Evolutionary conservation across 257 asterid species (phyloP), one percentile per base, ranked within the genome.

Genomic region (Fraxinus cuspidata): DNA sequence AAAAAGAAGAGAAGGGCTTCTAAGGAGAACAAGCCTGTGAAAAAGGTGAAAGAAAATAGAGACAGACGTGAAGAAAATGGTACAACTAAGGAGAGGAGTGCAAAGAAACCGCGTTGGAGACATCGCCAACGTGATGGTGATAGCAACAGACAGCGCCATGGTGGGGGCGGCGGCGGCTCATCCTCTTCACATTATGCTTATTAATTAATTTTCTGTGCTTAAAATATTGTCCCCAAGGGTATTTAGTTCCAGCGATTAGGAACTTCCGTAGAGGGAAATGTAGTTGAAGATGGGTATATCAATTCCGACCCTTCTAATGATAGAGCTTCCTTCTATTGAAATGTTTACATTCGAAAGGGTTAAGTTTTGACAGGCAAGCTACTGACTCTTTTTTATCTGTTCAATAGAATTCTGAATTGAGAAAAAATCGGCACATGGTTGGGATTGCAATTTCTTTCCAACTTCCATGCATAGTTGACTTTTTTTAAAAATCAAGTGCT

Each of bases 1-100:
- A 87, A 87, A 72, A 88, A 88, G 86, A 92, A 88, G 81, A 87
- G 96, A 84, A 90, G 84, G 81, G 51, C 74, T 34, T 71, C 87
- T 0, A 86, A 81, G 77, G 89, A 85, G 75, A 87, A 79, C 47
- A 85, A 71, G 75, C 32, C 79, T 3, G 70, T 49, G 7, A 90
- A 86, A 85, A 87, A 88, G 82, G 82, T 25, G 51, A 87, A 83
- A 79, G 83, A 70, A 12, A 71, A 65, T 18, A 78, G 6, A 15
- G 86, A 81, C 16, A 66, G 56, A 38, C 71, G 71, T 72, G 87
- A 42, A 71, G 73, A 71, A 49, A 80, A 72, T 66, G 83, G 87
- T 49, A 84, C 88, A 0, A 76, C 23, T 74, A 85, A 81, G 82
- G 88, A 84, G 77, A 80, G 32, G 56, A 74, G 87, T 42, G 37